Base-by-base conservation (phyloP, 108 stramenopile species). In the Cylindrotheca fusiformis region DNA sequence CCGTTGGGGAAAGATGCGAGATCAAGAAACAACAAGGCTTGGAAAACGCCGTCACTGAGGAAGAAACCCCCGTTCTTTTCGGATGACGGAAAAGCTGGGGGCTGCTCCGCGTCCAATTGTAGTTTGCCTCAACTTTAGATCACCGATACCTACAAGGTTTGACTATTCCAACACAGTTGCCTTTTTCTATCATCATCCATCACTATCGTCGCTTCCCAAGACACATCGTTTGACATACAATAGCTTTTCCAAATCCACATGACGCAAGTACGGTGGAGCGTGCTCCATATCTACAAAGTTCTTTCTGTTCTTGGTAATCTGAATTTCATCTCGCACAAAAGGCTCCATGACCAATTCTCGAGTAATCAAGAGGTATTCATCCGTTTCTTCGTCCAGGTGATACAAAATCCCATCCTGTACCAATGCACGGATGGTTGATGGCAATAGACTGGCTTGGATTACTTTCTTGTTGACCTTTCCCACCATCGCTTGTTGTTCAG, bases 331-430 rank as follows among this genome's bases (percentile, higher is more conserved):
- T 48, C 24, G 55, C 21, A 87, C 41, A 63, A 77, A 81, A 3
- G 85, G 89, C 60, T 73, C 77, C 19, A 90, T 53, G n/a, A 86
- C 82, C 33, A 71, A 66, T 12, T 58, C 41, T 41, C 72, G 29
- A 24, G 84, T 77, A 32, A 90, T 62, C 25, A 90, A 62, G 18
- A 90, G 18, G 50, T 87, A 90, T 19, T 67, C 53, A 60, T 90
- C 89, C 28, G 57, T 49, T 22, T 61, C 58, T 6, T 25, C n/a
- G 63, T 90, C 80, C 27, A 63, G 61, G 31, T 86, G 66, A 57
- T 73, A 68, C 14, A 90, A 29, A 32, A 90, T 67, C 8, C 85
- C 85, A 61, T 90, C 89, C 8, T 74, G 72, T 3, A 80, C 69
- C 66, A 90, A 65, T 14, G 82, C 82, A 3, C 56, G 24, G 62